A percentile compares a stretch with the other conserved stretches of the same genome.
phyloP scores from a whole-genome alignment of 2,329 filamentous ascomycete species.

The Neonectria magnoliae region DNA sequence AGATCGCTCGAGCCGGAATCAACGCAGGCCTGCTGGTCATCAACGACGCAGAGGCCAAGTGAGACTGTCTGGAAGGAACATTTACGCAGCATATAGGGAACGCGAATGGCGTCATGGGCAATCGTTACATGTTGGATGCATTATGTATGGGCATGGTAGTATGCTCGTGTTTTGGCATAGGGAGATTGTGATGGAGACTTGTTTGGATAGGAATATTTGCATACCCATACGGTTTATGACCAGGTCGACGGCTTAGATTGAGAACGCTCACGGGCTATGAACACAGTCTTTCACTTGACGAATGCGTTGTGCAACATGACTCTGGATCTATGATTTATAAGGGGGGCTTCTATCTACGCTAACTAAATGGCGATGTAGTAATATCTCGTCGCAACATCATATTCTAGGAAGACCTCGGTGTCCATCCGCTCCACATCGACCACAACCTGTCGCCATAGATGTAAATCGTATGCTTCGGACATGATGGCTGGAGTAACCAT shows the following conservation, averaged over 20 bases:
- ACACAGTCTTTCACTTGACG: not conserved
- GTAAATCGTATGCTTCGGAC: constrained; percentile 51
- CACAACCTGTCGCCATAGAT: constrained; percentile 51
- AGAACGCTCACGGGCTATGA: constrained; percentile 12
- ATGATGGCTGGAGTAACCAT: constrained; percentile 47
- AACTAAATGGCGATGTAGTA: constrained; percentile 45
- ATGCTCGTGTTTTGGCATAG: not conserved
- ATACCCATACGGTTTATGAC: not conserved
- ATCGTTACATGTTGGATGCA: constrained; percentile 1
- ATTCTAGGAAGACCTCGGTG: constrained; percentile 54
- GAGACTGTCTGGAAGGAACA: not conserved
- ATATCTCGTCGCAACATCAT: constrained; percentile 55
- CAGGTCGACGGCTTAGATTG: not conserved
- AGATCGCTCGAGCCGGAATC: constrained; percentile 39
- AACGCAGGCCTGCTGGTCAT: constrained; percentile 46
- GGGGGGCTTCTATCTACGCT: too few relatives aligned
- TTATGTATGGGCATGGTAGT: not conserved
- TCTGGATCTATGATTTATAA: not conserved
- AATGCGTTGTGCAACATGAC: not conserved
- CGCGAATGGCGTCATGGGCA: not conserved
- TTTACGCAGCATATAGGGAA: not conserved
- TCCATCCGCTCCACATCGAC: constrained; percentile 50
- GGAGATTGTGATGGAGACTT: not conserved
- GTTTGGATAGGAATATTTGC: not conserved
- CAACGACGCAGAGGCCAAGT: constrained; percentile 29